These are phyloP conservation scores for Hymenoscyphus repandus DNA, from an alignment of 2,329 filamentous ascomycete genomes.

Conservation along the genomic window DNA sequence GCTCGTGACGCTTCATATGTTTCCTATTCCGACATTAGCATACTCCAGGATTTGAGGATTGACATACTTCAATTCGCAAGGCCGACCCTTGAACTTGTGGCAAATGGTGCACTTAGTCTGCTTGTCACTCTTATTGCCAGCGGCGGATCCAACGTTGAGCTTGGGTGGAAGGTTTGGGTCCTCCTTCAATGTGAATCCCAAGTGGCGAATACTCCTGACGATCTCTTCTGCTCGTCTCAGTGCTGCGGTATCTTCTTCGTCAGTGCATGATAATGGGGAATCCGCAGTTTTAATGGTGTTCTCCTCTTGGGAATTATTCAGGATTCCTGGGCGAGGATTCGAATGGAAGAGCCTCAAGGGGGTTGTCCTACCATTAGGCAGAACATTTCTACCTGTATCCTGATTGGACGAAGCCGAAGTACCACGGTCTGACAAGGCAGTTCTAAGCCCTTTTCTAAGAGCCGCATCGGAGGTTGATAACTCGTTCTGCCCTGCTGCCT, in stretches of 20 bases:
- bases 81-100: slow-evolving; percentile 42
- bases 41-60: background rate
- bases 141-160: slow-evolving; percentile 22
- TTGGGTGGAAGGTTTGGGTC: slow-evolving; percentile 16
- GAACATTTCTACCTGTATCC: slow-evolving; percentile 12
- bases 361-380: slow-evolving; percentile 18
- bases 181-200: slow-evolving; percentile 24
- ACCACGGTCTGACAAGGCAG: slow-evolving; percentile 18
- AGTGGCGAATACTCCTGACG: slow-evolving; percentile 19
- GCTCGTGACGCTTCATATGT: slow-evolving; percentile 74
- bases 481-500: slow-evolving; percentile 19
- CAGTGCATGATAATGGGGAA: slow-evolving; percentile 6
- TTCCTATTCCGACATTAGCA: slow-evolving; percentile 50
- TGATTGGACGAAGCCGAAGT: slow-evolving; percentile 9
- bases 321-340: slow-evolving; percentile 6
- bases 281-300: slow-evolving; percentile 9
- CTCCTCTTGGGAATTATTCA: background rate
- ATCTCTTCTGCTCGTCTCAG: slow-evolving; percentile 21
- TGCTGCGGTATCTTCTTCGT: slow-evolving; percentile 13
- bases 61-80: slow-evolving; percentile 53
- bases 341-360: slow-evolving; percentile 5
- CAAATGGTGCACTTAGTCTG: slow-evolving; percentile 37
- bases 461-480: slow-evolving; percentile 22
- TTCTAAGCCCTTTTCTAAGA: slow-evolving; percentile 22
- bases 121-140: slow-evolving; percentile 26